Evolutionary conservation across 1,284 basidiomycete genomes (phyloP), one percentile per base, ranked within the genome.

Genomic region (Austropuccinia psidii): DNA sequence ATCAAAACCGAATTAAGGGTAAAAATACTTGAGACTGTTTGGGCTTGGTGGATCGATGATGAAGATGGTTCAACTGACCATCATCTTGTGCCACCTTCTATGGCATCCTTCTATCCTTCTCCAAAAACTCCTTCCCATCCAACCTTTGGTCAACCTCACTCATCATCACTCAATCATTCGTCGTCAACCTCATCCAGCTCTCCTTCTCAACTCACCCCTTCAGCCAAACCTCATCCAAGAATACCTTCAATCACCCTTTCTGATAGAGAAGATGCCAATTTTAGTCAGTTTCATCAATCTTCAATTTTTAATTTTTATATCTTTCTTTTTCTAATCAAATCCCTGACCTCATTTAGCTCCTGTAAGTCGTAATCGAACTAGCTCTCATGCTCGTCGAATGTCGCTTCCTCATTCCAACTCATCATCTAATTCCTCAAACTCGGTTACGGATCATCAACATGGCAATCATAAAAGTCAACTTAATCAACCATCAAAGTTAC

Each of bases 1-100:
- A 35, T 62, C 37, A 61, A 45, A 47, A 72, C 41, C 11, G 69
- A 72, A 39, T 35, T 72, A 6, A 11, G 69, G 0, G 58, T 72
- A 21, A 72, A 72, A 33, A 45, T 72, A 17, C 31, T 72, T 21
- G 69, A 72, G 31, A 72, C 69, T 15, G 57, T 72, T 52, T 72
- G 69, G 69, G 69, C 41, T 47, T 72, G 69, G 69, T 72, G 69
- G 69, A 62, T 54, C 24, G 69, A 72, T 33, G 69, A 72, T 11
- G 58, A 72, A 11, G 47, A 52, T 11, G 33, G 6, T 47, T 5
- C 17, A 4, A 21, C 33, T 8, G 31, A 55, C n/a, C 27, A 19
- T 2, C 17, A 52, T 37, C 45, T 31, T 24, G 37, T 69, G n/a
- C 54, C 54, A 8, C 37, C 64, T n/a, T 50, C 45, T 29, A 50